Percentiles rank a stretch among this genome's conserved stretches.
phyloP scores from a whole-genome alignment of 352 stramenopile species.

The Thraustochytrium striatum region DNA sequence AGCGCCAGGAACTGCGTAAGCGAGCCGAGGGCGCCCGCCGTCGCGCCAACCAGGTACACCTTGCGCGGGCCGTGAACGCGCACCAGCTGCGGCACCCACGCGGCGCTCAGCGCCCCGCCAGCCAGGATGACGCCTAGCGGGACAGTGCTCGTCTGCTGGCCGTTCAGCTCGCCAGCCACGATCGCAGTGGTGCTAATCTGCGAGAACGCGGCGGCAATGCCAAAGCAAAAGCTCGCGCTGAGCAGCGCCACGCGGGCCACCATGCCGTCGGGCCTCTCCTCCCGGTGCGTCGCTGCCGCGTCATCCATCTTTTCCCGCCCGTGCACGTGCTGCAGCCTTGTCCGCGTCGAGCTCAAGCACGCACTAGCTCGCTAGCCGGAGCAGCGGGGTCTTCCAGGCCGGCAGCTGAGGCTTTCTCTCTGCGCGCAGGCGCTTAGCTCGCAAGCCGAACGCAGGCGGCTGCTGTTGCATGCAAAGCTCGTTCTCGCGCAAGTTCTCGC shows the following conservation, averaged over 20 bases:
- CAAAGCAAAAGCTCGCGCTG: background rate
- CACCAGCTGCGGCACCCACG: background rate
- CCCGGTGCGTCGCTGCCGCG: no score
- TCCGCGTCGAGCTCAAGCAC: no score
- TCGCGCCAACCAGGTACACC: background rate
- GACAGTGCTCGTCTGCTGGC: background rate
- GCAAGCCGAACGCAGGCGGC: no score
- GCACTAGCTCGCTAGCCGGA: no score
- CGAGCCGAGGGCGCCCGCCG: background rate
- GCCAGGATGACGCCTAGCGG: constrained; percentile 15
- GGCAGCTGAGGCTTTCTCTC: no score
- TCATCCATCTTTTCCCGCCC: no score
- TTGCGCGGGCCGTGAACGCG: background rate
- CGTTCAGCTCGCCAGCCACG: background rate
- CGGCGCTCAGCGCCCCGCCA: background rate
- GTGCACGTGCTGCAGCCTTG: no score
- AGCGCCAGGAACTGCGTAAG: background rate
- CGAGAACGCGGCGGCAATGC: constrained; percentile 3
- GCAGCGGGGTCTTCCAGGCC: no score
- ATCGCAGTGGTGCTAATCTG: constrained; percentile 10
- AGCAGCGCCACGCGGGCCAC: constrained; percentile 13
- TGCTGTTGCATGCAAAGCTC: no score
- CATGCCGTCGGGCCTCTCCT: no score
- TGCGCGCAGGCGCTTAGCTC: no score
- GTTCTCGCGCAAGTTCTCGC: no score